Conservation (phyloP, 148 eudicot genomes). For the Salicornia ramosissima region DNA sequence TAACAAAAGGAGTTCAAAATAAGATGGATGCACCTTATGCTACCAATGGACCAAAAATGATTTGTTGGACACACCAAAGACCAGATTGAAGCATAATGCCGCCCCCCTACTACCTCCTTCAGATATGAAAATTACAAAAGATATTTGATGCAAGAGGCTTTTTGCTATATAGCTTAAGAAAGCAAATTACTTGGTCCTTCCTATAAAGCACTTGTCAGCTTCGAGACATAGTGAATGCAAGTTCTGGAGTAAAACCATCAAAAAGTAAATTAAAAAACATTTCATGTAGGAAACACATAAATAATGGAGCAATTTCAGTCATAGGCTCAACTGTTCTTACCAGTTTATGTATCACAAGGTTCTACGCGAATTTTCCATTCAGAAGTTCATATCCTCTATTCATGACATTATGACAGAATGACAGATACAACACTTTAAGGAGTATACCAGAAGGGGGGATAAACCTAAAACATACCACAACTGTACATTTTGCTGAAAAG, state of each 20-base stretch:
- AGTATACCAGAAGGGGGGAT: too few species aligned
- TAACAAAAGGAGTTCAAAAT: neutral
- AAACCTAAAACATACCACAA: too few species aligned
- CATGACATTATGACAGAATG: too few species aligned
- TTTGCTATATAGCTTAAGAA: neutral
- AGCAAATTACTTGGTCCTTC: neutral
- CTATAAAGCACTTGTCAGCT: neutral
- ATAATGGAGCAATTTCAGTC: neutral
- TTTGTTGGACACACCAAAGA: neutral
- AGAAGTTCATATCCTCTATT: too few species aligned
- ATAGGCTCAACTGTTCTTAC: neutral
- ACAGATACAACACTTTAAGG: too few species aligned
- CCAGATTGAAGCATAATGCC: neutral
- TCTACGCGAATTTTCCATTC: too few species aligned
- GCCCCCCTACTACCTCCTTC: neutral
- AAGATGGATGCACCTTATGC: neutral
- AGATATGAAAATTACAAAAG: neutral
- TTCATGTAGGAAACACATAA: neutral
- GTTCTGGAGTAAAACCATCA: neutral
- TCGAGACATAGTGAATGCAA: neutral
- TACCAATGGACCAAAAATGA: neutral
- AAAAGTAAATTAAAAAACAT: neutral
- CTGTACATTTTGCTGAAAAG: too few species aligned
- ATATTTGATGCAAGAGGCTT: neutral
- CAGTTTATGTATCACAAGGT: neutral